Conservation (phyloP, 2,329 filamentous ascomycete genomes). For the Talaromyces sp. region DNA sequence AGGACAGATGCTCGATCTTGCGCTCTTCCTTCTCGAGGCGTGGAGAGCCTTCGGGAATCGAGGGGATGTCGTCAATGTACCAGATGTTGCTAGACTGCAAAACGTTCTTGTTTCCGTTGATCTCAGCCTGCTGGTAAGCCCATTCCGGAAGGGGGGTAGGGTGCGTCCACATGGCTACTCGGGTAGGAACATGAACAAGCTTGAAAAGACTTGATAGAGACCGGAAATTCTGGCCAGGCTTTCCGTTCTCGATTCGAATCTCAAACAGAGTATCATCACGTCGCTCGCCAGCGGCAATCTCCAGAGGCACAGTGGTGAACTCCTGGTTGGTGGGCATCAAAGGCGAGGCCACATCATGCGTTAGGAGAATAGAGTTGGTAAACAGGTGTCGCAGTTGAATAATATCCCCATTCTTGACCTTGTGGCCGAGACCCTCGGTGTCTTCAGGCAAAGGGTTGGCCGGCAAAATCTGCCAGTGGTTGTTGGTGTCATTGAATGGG, state of each 20-base stretch:
- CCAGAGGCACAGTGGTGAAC: conserved; percentile 75
- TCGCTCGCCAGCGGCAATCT: conserved; percentile 67
- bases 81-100: conserved; percentile 87
- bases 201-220: conserved; percentile 92
- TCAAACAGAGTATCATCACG: conserved; percentile 91
- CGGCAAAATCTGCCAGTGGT: conserved; percentile 92
- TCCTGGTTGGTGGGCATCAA: conserved; percentile 98
- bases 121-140: conserved; percentile 95
- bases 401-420: conserved; percentile 76
- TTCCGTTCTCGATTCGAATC: conserved; percentile 81
- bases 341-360: conserved; percentile 94
- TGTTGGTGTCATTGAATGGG: conserved; percentile 97
- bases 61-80: conserved; percentile 88
- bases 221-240: conserved; percentile 76
- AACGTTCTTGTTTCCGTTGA: conserved; percentile 98
- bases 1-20: conserved; percentile 77
- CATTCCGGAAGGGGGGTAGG: conserved; percentile 92
- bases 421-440: conserved; percentile 50
- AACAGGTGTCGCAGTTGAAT: conserved; percentile 81
- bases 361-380: conserved; percentile 80
- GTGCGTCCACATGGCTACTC: conserved; percentile 99
- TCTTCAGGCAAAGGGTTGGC: conserved; percentile 48
- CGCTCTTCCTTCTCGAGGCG: conserved; percentile 71
- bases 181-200: conserved; percentile 86
- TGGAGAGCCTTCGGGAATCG: conserved; percentile 63